Evolutionary conservation across 2,329 filamentous ascomycete species (phyloP), one percentile per base, ranked within the genome.

Genomic region (Sphaerulina populicola): DNA sequence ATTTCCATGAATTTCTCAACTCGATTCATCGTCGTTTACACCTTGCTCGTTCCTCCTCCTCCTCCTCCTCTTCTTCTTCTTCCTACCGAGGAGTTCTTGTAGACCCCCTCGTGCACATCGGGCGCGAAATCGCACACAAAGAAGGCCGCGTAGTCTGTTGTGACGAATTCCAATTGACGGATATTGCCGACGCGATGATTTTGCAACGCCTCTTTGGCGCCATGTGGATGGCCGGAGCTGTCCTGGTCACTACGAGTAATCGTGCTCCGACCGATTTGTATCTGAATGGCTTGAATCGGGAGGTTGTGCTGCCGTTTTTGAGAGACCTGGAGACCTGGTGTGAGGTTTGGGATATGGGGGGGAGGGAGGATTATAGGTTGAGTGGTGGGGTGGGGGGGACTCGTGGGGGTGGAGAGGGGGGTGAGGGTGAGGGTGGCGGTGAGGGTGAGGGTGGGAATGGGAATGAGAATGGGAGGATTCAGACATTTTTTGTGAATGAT

Each of bases 1-100:
- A 90, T 63, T 90, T 88, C 66, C 87, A 87, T 64, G 86, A 83
- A 0, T 90, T 90, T 60, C 90, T 90, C 83, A 72, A 89, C 10
- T 81, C 88, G 56, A 80, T 80, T 0, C 74, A 88, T 33, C 81
- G 83, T 1, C 78, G 81, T 40, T 37, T 51, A 4, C 54, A 53
- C 27, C 9, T 40, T 8, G 45, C 55, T 29, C 53, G 49, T 37
- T 55, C 64, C 33, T 55, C 70, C 6, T 69, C 75, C 23, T 77
- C 86, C 47, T 80, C 87, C 66, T 83, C 83, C 0, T 18, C n/a
- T n/a, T 69, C 75, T 27, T 77, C 86, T 47, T 80, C 87, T 66
- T 83, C 83, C 0, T 18, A 18, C 18, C 2, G 3, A 18, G 51
- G 48, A 6, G n/a, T n/a, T n/a, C n/a, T n/a, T n/a, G n/a, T n/a